These are phyloP conservation scores for Leptomonas seymouri DNA, from an alignment of 208 protist genomes.

Conservation along the genomic window DNA sequence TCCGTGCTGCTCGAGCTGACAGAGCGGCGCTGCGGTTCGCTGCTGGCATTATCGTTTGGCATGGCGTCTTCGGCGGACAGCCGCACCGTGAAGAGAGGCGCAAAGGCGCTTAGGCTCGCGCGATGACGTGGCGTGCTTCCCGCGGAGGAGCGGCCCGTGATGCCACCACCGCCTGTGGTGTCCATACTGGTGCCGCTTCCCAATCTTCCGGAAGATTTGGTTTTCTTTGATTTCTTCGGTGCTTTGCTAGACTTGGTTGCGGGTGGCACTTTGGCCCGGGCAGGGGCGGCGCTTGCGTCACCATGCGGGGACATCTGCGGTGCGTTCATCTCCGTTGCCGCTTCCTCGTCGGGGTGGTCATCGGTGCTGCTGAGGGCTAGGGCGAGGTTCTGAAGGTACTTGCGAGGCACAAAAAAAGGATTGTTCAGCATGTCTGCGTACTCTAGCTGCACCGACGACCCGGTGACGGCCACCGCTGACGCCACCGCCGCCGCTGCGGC, in stretches of 20 bases:
- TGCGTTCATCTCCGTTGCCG: background rate
- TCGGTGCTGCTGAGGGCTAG: background rate
- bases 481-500: background rate
- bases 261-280: background rate
- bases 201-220: constrained; percentile 4
- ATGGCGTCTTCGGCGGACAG: constrained; percentile 8
- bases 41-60: background rate
- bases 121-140: constrained; percentile 27
- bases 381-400: constrained; percentile 25
- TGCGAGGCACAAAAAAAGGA: constrained; percentile 26
- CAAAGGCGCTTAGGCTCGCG: constrained; percentile 9
- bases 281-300: background rate
- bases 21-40: constrained; percentile 15
- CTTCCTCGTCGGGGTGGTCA: background rate
- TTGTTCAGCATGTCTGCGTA: constrained; percentile 32
- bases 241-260: constrained; percentile 1
- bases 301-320: constrained; percentile 1
- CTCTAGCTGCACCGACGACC: constrained; percentile 23
- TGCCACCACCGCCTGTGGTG: constrained; percentile 3
- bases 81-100: constrained; percentile 29
- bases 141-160: constrained; percentile 17
- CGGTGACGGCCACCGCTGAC: background rate
- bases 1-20: constrained; percentile 30
- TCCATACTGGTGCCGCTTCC: constrained; percentile 9
- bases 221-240: constrained; percentile 6